A percentile compares a stretch with the other conserved stretches of the same genome.
phyloP scores from a whole-genome alignment of 1,284 basidiomycete species.

The Rhodotorula sp. region DNA sequence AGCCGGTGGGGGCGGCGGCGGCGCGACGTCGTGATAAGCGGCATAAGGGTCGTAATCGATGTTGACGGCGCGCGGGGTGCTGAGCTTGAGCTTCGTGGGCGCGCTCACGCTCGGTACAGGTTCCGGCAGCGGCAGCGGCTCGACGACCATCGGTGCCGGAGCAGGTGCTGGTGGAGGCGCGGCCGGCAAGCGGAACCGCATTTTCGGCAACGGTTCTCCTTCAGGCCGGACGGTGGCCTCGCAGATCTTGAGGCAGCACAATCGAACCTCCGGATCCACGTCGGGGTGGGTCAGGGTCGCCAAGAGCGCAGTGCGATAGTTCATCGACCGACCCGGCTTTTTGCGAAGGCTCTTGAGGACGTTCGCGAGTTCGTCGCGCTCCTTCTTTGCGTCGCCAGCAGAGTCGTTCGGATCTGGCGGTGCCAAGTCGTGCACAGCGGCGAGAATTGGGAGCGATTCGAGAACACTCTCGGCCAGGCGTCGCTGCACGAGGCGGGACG shows the following conservation, averaged over 20 bases:
- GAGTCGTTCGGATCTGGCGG: constrained; percentile 39
- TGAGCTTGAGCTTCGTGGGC: constrained; percentile 36
- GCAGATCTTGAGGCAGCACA: constrained; percentile 86
- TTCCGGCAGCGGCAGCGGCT: not conserved
- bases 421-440: constrained; percentile 84
- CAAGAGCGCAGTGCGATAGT: constrained; percentile 73
- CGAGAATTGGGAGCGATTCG: constrained; percentile 81
- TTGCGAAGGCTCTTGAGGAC: constrained; percentile 79
- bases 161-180: constrained; percentile 18
- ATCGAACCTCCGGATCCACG: constrained; percentile 81
- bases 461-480: constrained; percentile 83
- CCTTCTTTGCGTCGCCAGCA: constrained; percentile 24
- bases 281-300: constrained; percentile 73
- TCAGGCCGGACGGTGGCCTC: constrained; percentile 81
- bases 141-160: not conserved
- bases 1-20: not conserved
- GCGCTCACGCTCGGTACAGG: not conserved
- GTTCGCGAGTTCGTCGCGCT: constrained; percentile 57
- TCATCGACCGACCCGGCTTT: constrained; percentile 80
- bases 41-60: not conserved
- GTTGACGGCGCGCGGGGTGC: constrained; percentile 7
- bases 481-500: constrained; percentile 76
- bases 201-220: constrained; percentile 79
- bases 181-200: constrained; percentile 61
- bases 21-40: not conserved